Evolutionary conservation across 2,329 filamentous ascomycete species (phyloP), one percentile per base, ranked within the genome.

Genomic region (Venturiaceae sp.): DNA sequence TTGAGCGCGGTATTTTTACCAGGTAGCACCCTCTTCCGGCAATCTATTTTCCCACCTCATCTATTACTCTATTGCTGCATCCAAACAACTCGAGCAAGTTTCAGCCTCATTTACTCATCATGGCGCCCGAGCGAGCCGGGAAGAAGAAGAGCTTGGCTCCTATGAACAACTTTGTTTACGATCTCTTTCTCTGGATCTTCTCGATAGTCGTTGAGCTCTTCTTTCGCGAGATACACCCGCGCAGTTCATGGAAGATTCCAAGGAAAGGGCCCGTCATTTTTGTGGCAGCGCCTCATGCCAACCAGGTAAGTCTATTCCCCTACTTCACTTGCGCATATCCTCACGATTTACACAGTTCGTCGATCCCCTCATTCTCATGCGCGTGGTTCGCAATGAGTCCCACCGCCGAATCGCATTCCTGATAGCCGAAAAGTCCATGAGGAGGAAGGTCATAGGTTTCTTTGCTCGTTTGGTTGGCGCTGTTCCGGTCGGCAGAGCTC

Each of bases 181-280:
- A 92, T 74, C 78, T 85, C 60, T 87, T 91, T 67, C 78, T 92
- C 33, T 90, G 88, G 80, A 80, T 80, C 53, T 87, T 91, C 69
- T 88, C 86, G 44, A 83, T 97, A 63, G 80, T 97, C 56, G 85
- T 95, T 64, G 94, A 99, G 73, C 84, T 96, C 64, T 99, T 99
- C 83, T 99, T 99, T 78, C 87, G 94, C 65, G 94, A 99, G 74
- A 90, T 99, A 16, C 92, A 97, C 70, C 94, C 94, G 13, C 83
- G 94, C 63, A 91, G 91, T 64, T 90, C 92, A 62, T 99, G 94
- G 91, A 92, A 92, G 73, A 88, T 99, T 47, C 94, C 94, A 47
- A 85, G 87, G 67, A 82, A 84, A 62, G 94, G 92, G 0, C 92
- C 94, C 1, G 83, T 99, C 62, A 89, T 99, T 60, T 94, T 99